Percentiles rank a stretch among this genome's conserved stretches.
Evolutionary conservation across 805 yeast species (phyloP).

Genomic region (Starmera pachycereana): DNA sequence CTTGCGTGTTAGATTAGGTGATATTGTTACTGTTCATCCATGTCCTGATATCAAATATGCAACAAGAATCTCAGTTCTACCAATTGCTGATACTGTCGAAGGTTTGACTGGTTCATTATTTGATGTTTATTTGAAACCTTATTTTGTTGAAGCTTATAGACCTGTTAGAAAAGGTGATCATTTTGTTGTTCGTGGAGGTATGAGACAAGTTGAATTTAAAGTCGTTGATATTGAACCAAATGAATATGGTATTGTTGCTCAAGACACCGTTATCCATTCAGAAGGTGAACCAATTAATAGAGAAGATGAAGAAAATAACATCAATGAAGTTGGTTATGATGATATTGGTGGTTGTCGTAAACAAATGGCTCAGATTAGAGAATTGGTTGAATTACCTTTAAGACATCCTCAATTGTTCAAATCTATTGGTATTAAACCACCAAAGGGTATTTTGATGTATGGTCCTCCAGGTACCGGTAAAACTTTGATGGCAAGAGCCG

Average conservation of each 20-base stretch:
- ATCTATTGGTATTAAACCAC: conserved; percentile 97
- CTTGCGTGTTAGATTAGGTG: conserved; percentile 89
- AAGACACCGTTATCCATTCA: conserved; percentile 95
- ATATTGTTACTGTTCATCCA: conserved; percentile 81
- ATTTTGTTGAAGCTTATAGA: conserved; percentile 97
- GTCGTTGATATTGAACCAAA: conserved; percentile 98
- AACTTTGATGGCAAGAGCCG: conserved; percentile 99
- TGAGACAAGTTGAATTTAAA: conserved; percentile 98
- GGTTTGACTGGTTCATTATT: conserved; percentile 95
- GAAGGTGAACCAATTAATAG: conserved; percentile 98
- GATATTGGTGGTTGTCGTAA: conserved; percentile 99
- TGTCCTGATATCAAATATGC: conserved; percentile 99
- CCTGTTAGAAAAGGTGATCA: conserved; percentile 97
- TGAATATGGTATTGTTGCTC: conserved; percentile 96
- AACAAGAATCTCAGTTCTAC: conserved; percentile 85
- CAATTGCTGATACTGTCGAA: conserved; percentile 96
- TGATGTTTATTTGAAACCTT: conserved; percentile 94
- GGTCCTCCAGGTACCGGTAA: conserved; percentile 99
- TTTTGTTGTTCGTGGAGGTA: conserved; percentile 95
- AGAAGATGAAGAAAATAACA: conserved; percentile 94
- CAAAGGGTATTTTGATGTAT: conserved; percentile 94
- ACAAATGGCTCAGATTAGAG: conserved; percentile 99
- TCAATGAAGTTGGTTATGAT: conserved; percentile 96
- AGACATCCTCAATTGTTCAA: conserved; percentile 98
- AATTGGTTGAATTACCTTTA: conserved; percentile 93